phyloP scores from a whole-genome alignment of 2,329 filamentous ascomycete genomes.

The Trichophyton mentagrophytes region DNA sequence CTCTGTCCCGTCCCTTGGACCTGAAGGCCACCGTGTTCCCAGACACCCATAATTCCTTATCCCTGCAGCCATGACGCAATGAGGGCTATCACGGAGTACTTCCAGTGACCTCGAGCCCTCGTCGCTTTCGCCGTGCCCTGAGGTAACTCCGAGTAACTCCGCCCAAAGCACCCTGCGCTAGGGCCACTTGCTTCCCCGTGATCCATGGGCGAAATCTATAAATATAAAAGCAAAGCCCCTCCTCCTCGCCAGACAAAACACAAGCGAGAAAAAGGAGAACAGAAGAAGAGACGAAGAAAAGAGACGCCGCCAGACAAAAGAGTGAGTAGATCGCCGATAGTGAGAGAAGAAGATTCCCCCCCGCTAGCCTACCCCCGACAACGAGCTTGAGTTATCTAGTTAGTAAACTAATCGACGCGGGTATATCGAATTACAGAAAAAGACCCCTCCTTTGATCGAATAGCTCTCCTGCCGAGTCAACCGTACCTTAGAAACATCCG shows the following conservation, averaged over 20 bases:
- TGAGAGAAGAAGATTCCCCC: background rate
- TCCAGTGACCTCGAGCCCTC: background rate
- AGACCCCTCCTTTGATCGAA: background rate
- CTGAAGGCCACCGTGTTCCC: slow-evolving; percentile 4
- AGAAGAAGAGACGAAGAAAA: background rate
- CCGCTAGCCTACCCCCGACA: too few species aligned
- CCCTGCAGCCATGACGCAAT: background rate
- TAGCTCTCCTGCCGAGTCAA: background rate
- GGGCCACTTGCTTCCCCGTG: background rate
- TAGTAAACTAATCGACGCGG: background rate
- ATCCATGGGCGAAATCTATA: background rate
- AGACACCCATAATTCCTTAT: background rate
- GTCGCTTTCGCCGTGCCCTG: background rate
- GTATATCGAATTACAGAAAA: background rate
- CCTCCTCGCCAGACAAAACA: background rate
- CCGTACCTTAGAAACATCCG: background rate
- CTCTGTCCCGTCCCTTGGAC: background rate
- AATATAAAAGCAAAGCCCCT: background rate
- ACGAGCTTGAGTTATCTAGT: too few species aligned
- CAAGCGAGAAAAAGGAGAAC: background rate
- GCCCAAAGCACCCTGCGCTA: background rate
- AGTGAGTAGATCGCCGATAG: background rate
- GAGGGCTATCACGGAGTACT: background rate
- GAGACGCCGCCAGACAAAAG: background rate
- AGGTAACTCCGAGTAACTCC: background rate